Evolutionary conservation across 805 yeast species (phyloP).

Genomic region (Brettanomyces nanus): DNA sequence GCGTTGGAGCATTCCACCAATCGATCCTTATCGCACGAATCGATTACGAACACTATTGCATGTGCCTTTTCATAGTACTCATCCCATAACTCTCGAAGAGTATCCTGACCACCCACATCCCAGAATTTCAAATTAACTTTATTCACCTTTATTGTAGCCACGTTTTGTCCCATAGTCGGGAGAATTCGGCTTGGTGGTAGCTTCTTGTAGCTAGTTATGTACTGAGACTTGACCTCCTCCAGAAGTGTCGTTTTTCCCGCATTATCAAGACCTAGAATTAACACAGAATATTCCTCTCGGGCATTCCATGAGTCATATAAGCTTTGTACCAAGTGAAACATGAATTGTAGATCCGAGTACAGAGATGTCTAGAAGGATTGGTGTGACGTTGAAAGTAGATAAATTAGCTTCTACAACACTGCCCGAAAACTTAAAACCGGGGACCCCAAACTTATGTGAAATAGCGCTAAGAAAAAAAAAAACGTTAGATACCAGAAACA

Average conservation of each 20-base stretch:
- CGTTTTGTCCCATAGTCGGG: slow-evolving; percentile 96
- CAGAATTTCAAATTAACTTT: slow-evolving; percentile 63
- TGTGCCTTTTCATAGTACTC: slow-evolving; percentile 81
- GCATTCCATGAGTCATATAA: slow-evolving; percentile 50
- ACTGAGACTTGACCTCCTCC: slow-evolving; percentile 55
- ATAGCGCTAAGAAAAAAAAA: too few relatives aligned
- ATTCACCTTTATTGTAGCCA: slow-evolving; percentile 34
- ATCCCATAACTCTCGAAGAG: slow-evolving; percentile 80
- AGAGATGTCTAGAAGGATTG: too few relatives aligned
- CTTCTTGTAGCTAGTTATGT: slow-evolving; percentile 36
- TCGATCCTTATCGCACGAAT: slow-evolving; percentile 77
- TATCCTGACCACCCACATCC: slow-evolving; percentile 95
- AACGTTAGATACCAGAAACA: too few relatives aligned
- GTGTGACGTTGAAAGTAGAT: too few relatives aligned
- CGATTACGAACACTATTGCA: slow-evolving; percentile 88
- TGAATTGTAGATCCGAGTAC: too few relatives aligned
- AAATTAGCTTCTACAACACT: too few relatives aligned
- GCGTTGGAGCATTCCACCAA: slow-evolving; percentile 75
- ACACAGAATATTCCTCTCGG: slow-evolving; percentile 63
- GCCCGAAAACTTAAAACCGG: too few relatives aligned
- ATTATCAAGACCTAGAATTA: slow-evolving; percentile 86
- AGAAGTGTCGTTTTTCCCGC: slow-evolving; percentile 89
- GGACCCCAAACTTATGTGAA: too few relatives aligned
- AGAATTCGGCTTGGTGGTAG: slow-evolving; percentile 54
- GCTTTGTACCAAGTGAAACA: slow-evolving; percentile 65